Evolutionary conservation across 352 stramenopile genomes (phyloP).

Genomic region (Phytophthora quininea): DNA sequence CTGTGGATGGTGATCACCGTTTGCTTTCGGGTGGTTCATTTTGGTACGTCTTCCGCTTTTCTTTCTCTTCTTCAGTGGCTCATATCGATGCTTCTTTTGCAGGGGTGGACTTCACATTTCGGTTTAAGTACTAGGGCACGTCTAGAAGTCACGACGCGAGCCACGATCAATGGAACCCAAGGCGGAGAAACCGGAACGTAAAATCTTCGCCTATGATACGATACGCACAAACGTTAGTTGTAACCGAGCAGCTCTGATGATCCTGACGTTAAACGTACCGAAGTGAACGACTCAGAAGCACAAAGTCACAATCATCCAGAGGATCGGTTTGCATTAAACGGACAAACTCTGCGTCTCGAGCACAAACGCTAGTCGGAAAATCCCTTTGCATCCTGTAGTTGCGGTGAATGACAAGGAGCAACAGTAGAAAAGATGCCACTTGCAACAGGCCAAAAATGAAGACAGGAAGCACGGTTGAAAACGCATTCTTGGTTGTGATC

Average conservation of each 20-base stretch:
- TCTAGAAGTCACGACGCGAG: no score
- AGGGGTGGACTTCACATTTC: constrained; percentile 22
- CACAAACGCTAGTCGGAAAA: constrained; percentile 33
- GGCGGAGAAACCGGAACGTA: no score
- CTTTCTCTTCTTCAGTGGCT: no score
- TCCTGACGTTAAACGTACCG: background rate
- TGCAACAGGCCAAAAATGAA: constrained; percentile 27
- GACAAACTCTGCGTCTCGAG: constrained; percentile 13
- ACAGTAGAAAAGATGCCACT: constrained; percentile 20
- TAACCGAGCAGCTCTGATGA: background rate
- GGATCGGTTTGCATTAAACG: constrained; percentile 31
- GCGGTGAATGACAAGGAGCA: constrained; percentile 12
- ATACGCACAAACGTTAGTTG: no score
- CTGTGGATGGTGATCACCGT: constrained; percentile 27
- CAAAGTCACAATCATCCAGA: constrained; percentile 24
- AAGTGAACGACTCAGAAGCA: constrained; percentile 8
- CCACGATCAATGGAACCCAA: no score
- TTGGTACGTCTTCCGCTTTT: constrained; percentile 12
- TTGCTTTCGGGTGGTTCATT: constrained; percentile 23
- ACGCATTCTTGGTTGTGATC: background rate
- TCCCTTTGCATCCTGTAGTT: constrained; percentile 8
- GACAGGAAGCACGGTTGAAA: constrained; percentile 14
- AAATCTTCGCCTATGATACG: no score
- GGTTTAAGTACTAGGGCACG: background rate
- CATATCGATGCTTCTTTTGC: background rate